Conservation (phyloP, 371 early-diverging fungal species). For the Nosema muscidifuracis region DNA sequence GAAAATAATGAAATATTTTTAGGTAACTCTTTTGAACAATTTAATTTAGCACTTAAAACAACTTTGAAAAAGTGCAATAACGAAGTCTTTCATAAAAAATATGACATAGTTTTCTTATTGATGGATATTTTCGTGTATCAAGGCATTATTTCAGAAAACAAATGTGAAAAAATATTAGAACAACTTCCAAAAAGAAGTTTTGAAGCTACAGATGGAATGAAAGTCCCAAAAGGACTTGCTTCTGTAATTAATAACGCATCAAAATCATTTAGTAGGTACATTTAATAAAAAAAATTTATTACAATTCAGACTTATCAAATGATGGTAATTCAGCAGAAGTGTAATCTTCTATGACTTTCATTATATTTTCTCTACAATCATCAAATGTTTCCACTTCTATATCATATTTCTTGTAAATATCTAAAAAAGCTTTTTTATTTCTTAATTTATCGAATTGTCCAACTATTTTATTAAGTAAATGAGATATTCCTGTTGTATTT, state of each 20-base stretch:
- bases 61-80: constrained; percentile 49
- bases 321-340: constrained; percentile 12
- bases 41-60: constrained; percentile 40
- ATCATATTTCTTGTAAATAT: constrained; percentile 73
- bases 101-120: constrained; percentile 56
- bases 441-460: constrained; percentile 89
- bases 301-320: neutral
- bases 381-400: constrained; percentile 54
- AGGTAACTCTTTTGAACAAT: constrained; percentile 53
- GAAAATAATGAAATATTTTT: constrained; percentile 60
- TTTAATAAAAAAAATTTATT: constrained; percentile 15
- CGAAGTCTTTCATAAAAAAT: constrained; percentile 55
- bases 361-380: constrained; percentile 48
- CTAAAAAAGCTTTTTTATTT: constrained; percentile 93
- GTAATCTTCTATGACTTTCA: constrained; percentile 58
- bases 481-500: constrained; percentile 86
- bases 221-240: constrained; percentile 60
- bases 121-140: constrained; percentile 59
- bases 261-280: constrained; percentile 22
- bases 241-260: constrained; percentile 59
- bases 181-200: constrained; percentile 55
- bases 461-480: constrained; percentile 74
- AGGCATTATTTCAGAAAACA: constrained; percentile 53
- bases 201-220: constrained; percentile 59
- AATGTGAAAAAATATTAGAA: constrained; percentile 43